Evolutionary conservation across 108 stramenopile species (phyloP).

Genomic region (Aurantiochytrium sp.): DNA sequence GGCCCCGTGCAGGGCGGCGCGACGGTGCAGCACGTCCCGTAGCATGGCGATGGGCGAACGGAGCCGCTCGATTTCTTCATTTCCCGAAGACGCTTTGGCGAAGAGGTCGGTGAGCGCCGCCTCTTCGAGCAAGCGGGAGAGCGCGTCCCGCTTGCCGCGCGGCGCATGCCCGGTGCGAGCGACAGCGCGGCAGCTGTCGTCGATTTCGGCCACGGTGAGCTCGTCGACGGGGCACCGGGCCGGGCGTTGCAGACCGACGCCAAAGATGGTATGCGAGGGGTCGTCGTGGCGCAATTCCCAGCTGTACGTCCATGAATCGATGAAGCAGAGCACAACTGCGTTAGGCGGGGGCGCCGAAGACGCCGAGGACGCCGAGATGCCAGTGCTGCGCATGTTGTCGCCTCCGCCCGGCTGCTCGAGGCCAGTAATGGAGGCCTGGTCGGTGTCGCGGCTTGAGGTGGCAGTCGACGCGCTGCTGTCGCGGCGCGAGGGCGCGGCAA

Average conservation of each 20-base stretch:
- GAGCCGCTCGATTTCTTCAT: not conserved
- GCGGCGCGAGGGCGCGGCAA: not conserved
- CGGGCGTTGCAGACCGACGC: not conserved
- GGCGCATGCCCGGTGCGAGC: not conserved
- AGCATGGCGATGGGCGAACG: not conserved
- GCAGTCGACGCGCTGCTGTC: too few relatives aligned
- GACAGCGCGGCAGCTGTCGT: not conserved
- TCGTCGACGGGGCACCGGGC: not conserved
- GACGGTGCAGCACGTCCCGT: not conserved
- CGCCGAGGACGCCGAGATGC: not conserved
- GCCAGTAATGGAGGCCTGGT: too few relatives aligned
- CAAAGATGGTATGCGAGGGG: not conserved
- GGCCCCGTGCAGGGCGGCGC: not conserved
- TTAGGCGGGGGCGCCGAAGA: not conserved
- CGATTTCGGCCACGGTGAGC: not conserved
- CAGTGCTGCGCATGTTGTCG: not conserved
- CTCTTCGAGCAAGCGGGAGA: not conserved
- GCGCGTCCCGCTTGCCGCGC: not conserved
- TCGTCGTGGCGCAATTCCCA: not conserved
- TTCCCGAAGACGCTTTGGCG: not conserved
- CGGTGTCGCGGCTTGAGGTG: too few relatives aligned
- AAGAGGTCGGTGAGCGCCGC: not conserved
- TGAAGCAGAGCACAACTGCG: not conserved
- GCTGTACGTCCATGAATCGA: not conserved
- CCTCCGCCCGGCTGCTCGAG: not conserved